phyloP scores from a whole-genome alignment of 352 stramenopile species.

The Thalassiosira livingstoniorum region DNA sequence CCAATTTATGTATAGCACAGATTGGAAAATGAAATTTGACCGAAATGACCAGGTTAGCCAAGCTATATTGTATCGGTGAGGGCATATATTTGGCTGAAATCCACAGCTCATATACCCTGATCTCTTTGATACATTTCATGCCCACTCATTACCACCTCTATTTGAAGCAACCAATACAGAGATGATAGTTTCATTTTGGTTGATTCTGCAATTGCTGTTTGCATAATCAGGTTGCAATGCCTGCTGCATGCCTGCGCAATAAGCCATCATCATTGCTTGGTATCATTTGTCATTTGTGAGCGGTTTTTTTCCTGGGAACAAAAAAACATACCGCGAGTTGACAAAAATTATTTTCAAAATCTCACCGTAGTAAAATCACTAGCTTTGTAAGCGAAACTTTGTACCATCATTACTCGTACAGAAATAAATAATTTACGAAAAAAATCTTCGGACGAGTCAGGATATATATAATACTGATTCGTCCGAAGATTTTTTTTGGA shows the following conservation, averaged over 20 bases:
- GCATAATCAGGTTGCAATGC: slow-evolving; percentile 44
- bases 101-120: slow-evolving; percentile 25
- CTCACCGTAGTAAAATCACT: no score
- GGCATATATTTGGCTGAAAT: slow-evolving; percentile 25
- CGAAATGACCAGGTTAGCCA: slow-evolving; percentile 57
- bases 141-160: slow-evolving; percentile 54
- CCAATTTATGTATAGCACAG: slow-evolving; percentile 53
- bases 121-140: slow-evolving; percentile 56
- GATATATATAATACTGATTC: no score
- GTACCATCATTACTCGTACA: no score
- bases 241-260: slow-evolving; percentile 30
- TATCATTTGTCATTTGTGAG: slow-evolving; percentile 58
- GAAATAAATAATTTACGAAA: no score
- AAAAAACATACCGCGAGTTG: no score
- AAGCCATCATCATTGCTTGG: slow-evolving; percentile 35
- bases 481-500: no score
- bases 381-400: no score
- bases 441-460: no score
- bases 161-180: slow-evolving; percentile 49
- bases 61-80: slow-evolving; percentile 28
- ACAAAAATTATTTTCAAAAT: no score
- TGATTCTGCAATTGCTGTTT: slow-evolving; percentile 50
- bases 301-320: no score
- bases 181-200: slow-evolving; percentile 16
- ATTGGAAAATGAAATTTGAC: slow-evolving; percentile 62